These are phyloP conservation scores for Chaetomium globosum DNA, from an alignment of 2,329 filamentous ascomycete species.

Conservation along the genomic window DNA sequence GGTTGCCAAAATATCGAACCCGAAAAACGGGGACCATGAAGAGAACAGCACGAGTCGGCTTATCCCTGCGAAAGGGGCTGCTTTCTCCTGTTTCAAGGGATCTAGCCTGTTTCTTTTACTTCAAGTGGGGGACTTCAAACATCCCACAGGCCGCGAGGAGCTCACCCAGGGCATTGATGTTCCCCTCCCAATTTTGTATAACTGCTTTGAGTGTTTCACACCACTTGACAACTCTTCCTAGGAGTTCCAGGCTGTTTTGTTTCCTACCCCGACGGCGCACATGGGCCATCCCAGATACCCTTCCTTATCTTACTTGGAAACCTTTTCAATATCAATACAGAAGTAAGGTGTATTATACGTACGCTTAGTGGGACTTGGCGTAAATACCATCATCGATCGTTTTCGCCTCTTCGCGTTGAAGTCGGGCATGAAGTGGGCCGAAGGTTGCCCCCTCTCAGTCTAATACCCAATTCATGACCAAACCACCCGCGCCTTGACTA, in stretches of 20 bases:
- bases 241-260: no score
- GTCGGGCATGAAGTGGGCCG: not conserved
- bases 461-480: not conserved
- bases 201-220: not conserved
- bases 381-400: not conserved
- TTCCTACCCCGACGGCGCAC: not conserved
- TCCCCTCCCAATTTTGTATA: not conserved
- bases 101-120: not conserved
- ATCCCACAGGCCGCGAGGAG: not conserved
- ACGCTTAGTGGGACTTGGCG: no score
- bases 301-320: not conserved
- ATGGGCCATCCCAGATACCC: not conserved
- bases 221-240: not conserved
- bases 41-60: not conserved
- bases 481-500: not conserved
- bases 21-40: not conserved
- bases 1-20: not conserved
- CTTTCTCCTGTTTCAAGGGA: conserved; percentile 8
- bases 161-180: not conserved
- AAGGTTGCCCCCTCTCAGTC: not conserved
- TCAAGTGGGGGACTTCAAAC: not conserved
- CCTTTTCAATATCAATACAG: not conserved
- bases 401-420: not conserved
- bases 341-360: no score
- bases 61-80: not conserved